Conservation (phyloP, 2,329 filamentous ascomycete genomes). For the Cordyceps fumosorosea region DNA sequence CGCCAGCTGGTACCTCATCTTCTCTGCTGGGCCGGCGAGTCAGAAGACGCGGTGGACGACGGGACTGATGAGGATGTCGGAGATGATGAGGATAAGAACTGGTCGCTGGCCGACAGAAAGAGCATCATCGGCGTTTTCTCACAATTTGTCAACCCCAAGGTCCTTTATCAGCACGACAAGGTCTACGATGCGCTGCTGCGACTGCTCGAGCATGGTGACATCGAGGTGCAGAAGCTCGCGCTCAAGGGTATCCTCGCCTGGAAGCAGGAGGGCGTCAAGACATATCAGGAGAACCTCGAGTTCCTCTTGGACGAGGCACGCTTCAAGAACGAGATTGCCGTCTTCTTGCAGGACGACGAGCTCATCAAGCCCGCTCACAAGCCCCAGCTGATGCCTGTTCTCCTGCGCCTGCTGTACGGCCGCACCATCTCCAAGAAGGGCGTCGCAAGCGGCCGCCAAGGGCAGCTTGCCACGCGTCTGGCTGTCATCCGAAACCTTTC, state of each 20-base stretch:
- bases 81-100: constrained; percentile 40
- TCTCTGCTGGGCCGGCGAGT: constrained; percentile 65
- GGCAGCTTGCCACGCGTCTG: constrained; percentile 74
- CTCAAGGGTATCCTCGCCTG: constrained; percentile 82
- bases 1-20: constrained; percentile 80
- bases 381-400: constrained; percentile 69
- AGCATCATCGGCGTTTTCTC: constrained; percentile 74
- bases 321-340: constrained; percentile 89
- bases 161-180: constrained; percentile 68
- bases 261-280: constrained; percentile 70
- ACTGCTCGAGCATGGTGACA: constrained; percentile 80
- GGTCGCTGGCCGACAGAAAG: constrained; percentile 77
- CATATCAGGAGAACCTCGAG: constrained; percentile 79
- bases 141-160: constrained; percentile 79
- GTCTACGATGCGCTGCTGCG: constrained; percentile 70
- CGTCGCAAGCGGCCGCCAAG: constrained; percentile 67
- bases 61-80: constrained; percentile 40
- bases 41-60: constrained; percentile 37
- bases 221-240: constrained; percentile 78
- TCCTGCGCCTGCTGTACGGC: constrained; percentile 83
- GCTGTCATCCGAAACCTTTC: constrained; percentile 73
- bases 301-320: constrained; percentile 84
- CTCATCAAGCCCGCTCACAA: constrained; percentile 69
- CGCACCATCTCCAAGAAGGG: constrained; percentile 79
- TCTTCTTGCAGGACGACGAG: constrained; percentile 73